Conservation (phyloP, 108 stramenopile genomes). For the Cyclotella sp. region DNA sequence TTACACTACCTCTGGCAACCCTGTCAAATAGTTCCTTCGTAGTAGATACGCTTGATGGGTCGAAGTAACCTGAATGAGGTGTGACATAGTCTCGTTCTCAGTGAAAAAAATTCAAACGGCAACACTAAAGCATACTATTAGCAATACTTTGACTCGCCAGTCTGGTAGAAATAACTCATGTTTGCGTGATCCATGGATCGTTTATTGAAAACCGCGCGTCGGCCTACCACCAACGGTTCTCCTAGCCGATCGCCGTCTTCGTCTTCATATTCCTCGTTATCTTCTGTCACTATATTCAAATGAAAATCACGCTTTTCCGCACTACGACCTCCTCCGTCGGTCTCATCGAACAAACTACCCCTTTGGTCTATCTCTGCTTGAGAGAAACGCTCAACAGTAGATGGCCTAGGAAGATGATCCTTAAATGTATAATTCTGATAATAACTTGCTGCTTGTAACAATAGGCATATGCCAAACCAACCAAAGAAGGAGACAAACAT, state of each 20-base stretch:
- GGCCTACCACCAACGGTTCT: conserved; percentile 7
- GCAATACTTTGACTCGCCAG: conserved; percentile 8
- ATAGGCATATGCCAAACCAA: conserved; percentile 16
- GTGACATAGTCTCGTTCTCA: background rate
- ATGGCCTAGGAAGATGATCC: background rate
- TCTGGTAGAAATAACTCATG: conserved; percentile 19
- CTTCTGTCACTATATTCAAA: conserved; percentile 6
- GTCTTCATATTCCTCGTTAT: conserved; percentile 12
- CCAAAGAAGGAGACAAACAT: conserved; percentile 18
- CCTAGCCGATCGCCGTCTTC: background rate
- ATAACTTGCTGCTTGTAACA: conserved; percentile 16
- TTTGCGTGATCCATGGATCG: background rate
- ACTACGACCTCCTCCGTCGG: background rate
- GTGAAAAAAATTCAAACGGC: background rate
- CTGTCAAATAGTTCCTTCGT: background rate
- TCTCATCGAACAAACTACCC: conserved; percentile 10
- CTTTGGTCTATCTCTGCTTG: background rate
- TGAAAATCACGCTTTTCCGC: background rate
- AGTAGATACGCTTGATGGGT: conserved; percentile 3
- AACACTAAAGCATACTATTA: background rate
- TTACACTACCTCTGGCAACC: conserved; percentile 2
- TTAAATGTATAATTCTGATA: conserved; percentile 17
- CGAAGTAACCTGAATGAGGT: conserved; percentile 20
- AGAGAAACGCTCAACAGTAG: background rate
- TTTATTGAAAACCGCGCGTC: background rate